phyloP scores from a whole-genome alignment of 805 yeast species.

The Saccharomycopsis capsularis region DNA sequence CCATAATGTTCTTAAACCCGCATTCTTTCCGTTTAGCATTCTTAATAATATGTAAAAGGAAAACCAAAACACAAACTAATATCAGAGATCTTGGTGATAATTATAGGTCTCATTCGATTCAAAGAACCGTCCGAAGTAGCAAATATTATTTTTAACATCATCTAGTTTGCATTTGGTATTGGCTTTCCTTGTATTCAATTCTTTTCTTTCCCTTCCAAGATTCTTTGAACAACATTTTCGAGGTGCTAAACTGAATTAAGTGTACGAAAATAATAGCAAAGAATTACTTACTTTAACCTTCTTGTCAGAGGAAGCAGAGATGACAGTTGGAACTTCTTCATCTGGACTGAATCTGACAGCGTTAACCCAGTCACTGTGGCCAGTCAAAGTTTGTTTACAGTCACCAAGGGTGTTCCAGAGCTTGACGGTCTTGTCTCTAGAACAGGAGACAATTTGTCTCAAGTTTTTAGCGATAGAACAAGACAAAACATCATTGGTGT shows the following conservation, averaged over 20 bases:
- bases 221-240: background rate
- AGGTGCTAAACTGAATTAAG: too few species aligned
- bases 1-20: too few species aligned
- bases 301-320: conserved; percentile 99
- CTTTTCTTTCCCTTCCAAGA: background rate
- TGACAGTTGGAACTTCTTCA: conserved; percentile 63
- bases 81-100: conserved; percentile 99
- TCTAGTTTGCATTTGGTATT: conserved; percentile 30
- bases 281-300: conserved; percentile 87
- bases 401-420: conserved; percentile 99
- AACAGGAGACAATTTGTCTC: conserved; percentile 97
- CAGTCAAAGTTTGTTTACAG: conserved; percentile 87
- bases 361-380: conserved; percentile 99
- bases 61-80: conserved; percentile 17
- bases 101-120: conserved; percentile 88
- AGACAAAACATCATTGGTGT: conserved; percentile 94
- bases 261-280: background rate
- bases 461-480: conserved; percentile 94
- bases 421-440: conserved; percentile 95
- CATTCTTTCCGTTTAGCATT: too few species aligned
- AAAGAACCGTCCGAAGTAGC: conserved; percentile 94
- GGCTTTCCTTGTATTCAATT: background rate
- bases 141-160: conserved; percentile 81
- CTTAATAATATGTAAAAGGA: background rate
- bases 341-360: conserved; percentile 95